Evolutionary conservation across 2,329 filamentous ascomycete species (phyloP).

Genomic region (Diaporthe humulicola): DNA sequence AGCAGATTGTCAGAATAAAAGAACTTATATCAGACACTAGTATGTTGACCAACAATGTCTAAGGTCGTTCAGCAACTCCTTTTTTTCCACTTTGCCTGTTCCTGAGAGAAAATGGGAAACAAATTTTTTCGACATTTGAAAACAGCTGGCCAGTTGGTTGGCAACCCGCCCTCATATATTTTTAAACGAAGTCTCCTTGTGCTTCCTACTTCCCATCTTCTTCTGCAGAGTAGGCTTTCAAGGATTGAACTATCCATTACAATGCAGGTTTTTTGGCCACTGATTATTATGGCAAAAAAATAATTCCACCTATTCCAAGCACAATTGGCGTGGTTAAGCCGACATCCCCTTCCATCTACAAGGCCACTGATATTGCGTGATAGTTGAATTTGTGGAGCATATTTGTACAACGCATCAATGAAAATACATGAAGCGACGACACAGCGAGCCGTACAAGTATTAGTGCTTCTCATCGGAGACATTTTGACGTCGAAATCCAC

Average conservation of each 20-base stretch:
- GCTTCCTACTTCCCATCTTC: no score
- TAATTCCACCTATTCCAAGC: no score
- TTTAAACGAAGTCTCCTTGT: no score
- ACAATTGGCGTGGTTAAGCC: no score
- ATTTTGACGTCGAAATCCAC: background rate
- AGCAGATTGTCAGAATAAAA: background rate
- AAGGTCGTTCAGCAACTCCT: background rate
- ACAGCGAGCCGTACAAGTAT: background rate
- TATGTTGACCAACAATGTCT: background rate
- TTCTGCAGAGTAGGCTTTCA: no score
- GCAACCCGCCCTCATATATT: no score
- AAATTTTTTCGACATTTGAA: background rate
- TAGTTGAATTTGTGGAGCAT: background rate
- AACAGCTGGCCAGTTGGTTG: no score
- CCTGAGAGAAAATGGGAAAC: background rate
- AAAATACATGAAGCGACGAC: background rate
- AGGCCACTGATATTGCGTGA: background rate
- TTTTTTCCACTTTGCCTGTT: background rate
- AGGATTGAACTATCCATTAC: no score
- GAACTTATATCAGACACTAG: background rate
- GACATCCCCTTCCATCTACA: no score
- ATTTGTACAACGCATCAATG: background rate
- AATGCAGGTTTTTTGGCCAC: no score
- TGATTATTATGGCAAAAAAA: no score
- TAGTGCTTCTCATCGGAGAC: background rate